These are phyloP conservation scores for Clarireedia sp. DNA, from an alignment of 2,329 filamentous ascomycete species.

Conservation along the genomic window DNA sequence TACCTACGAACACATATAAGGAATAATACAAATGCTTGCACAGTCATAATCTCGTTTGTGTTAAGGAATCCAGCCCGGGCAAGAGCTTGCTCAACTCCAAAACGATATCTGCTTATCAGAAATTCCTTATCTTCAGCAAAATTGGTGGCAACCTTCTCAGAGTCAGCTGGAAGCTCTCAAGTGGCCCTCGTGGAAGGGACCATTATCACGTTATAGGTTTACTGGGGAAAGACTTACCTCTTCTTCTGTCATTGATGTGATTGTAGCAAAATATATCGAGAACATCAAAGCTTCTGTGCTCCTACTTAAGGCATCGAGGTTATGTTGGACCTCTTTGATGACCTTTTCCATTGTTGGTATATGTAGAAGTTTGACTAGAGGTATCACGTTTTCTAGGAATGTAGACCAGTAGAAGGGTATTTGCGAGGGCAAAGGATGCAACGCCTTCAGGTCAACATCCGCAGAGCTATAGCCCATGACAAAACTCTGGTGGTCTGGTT, in stretches of 20 bases:
- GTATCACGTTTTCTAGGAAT: slow-evolving; percentile 67
- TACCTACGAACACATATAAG: slow-evolving; percentile 44
- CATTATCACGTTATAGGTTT: no score
- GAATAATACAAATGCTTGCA: slow-evolving; percentile 49
- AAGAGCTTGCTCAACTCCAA: slow-evolving; percentile 46
- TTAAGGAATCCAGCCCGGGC: slow-evolving; percentile 47
- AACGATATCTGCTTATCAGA: slow-evolving; percentile 42
- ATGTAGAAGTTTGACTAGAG: slow-evolving; percentile 64
- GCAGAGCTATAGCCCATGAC: slow-evolving; percentile 65
- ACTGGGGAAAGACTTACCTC: slow-evolving; percentile 21
- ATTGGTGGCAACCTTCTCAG: slow-evolving; percentile 23
- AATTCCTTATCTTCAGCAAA: slow-evolving; percentile 37
- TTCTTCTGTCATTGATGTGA: slow-evolving; percentile 33
- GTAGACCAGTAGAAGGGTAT: slow-evolving; percentile 62
- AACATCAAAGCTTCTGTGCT: slow-evolving; percentile 42
- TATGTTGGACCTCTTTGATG: slow-evolving; percentile 52
- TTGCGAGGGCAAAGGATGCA: slow-evolving; percentile 59
- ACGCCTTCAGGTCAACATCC: slow-evolving; percentile 55
- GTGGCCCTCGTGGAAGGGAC: neutral
- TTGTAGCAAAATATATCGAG: slow-evolving; percentile 47
- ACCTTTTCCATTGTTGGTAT: slow-evolving; percentile 56
- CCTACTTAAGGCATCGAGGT: slow-evolving; percentile 46
- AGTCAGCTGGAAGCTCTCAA: slow-evolving; percentile 10
- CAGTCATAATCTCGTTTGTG: slow-evolving; percentile 44
- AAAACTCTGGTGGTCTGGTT: slow-evolving; percentile 62